Evolutionary conservation across 2,329 filamentous ascomycete genomes (phyloP).

Genomic region (Sclerotinia sclerotiorum): DNA sequence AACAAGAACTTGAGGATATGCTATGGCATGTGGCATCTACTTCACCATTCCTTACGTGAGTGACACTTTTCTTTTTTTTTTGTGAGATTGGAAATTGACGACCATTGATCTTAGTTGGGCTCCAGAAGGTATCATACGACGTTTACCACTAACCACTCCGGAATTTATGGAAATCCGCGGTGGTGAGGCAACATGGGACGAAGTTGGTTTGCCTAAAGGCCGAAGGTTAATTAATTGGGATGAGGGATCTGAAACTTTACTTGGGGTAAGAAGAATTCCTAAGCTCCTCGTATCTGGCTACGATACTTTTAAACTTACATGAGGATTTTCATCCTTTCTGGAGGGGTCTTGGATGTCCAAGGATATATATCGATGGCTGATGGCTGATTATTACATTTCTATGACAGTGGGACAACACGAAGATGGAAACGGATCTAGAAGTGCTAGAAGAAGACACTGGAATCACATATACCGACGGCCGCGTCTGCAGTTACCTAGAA

Average conservation of each 20-base stretch:
- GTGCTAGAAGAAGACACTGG: background rate
- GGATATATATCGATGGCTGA: background rate
- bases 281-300: background rate
- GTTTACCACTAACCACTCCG: background rate
- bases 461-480: background rate
- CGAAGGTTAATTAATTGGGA: background rate
- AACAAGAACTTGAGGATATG: background rate
- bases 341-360: background rate
- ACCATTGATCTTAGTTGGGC: background rate
- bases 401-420: background rate
- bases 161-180: background rate
- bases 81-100: background rate
- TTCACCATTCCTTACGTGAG: background rate
- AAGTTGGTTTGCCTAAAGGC: background rate
- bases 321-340: too few species aligned
- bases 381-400: background rate
- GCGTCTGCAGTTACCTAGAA: too few species aligned
- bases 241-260: background rate
- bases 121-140: constrained; percentile 1
- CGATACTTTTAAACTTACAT: background rate
- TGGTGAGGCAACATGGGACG: background rate
- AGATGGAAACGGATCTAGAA: background rate
- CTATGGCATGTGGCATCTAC: background rate
- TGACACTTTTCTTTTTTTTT: background rate
- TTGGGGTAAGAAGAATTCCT: background rate